Conservation (phyloP, 768 basidiomycete species). For the Rhodotorula paludigena region DNA sequence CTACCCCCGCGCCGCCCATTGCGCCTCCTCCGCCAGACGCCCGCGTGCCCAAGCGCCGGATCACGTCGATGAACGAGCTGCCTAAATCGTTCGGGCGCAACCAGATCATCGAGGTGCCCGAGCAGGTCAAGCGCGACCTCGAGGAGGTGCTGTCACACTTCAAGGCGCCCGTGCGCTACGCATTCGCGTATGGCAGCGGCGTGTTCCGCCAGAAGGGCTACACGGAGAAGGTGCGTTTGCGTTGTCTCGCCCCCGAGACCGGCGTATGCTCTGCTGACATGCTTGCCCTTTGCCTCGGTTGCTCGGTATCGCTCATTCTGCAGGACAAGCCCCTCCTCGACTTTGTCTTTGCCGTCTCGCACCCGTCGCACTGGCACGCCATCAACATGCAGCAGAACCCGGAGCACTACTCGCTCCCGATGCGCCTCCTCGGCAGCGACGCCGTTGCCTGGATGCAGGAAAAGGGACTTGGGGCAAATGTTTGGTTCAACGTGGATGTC, state of each 20-base stretch:
- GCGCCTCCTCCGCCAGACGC: conserved; percentile 15
- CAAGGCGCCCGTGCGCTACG: conserved; percentile 87
- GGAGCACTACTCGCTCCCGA: conserved; percentile 80
- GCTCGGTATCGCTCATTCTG: too few relatives aligned
- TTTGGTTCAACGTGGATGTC: conserved; percentile 95
- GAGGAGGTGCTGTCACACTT: conserved; percentile 75
- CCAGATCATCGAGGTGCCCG: conserved; percentile 33
- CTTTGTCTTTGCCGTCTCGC: conserved; percentile 93
- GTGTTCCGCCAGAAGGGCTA: conserved; percentile 92
- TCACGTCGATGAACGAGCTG: conserved; percentile 31
- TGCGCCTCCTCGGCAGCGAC: conserved; percentile 73
- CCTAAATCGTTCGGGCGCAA: conserved; percentile 33
- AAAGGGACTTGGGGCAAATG: conserved; percentile 58
- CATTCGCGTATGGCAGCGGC: conserved; percentile 94
- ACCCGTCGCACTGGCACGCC: conserved; percentile 86
- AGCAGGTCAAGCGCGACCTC: conserved; percentile 47
- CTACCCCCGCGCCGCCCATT: background rate
- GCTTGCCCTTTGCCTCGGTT: too few relatives aligned
- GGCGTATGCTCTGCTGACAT: background rate
- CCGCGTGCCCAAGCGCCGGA: conserved; percentile 1
- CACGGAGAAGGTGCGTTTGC: conserved; percentile 27
- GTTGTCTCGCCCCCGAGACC: background rate
- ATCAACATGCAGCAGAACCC: conserved; percentile 92
- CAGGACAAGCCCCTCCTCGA: conserved; percentile 74
- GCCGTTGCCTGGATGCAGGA: conserved; percentile 75